phyloP scores from a whole-genome alignment of 371 early-diverging fungal species.

The Mucor racemosus region DNA sequence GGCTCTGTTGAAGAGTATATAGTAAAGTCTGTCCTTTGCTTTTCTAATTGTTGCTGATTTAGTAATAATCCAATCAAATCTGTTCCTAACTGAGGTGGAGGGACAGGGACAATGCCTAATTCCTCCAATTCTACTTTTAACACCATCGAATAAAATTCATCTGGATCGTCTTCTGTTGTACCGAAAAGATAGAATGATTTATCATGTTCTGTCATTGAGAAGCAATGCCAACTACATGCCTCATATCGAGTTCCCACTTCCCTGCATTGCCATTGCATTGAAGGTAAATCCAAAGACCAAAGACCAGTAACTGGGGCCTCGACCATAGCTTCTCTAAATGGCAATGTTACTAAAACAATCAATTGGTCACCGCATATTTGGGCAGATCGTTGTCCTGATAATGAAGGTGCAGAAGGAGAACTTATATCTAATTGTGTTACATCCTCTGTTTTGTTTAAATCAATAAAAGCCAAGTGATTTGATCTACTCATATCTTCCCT shows the following conservation, averaged over 20 bases:
- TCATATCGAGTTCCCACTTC: constrained; percentile 58
- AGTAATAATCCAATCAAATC: constrained; percentile 60
- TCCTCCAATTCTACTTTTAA: constrained; percentile 65
- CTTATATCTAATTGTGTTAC: constrained; percentile 59
- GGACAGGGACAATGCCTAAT: constrained; percentile 61
- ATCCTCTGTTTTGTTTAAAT: constrained; percentile 33
- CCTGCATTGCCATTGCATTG: constrained; percentile 68
- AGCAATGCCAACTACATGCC: constrained; percentile 66
- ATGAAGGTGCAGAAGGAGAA: constrained; percentile 60
- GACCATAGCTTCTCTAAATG: constrained; percentile 40
- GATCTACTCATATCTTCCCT: constrained; percentile 69
- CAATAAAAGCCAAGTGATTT: constrained; percentile 62
- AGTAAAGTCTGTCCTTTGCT: constrained; percentile 59
- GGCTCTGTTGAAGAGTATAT: constrained; percentile 53
- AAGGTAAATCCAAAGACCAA: constrained; percentile 67
- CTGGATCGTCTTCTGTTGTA: constrained; percentile 54
- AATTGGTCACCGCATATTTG: constrained; percentile 70
- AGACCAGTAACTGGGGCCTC: constrained; percentile 53
- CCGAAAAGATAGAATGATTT: constrained; percentile 66
- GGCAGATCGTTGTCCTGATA: constrained; percentile 68
- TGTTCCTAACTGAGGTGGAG: constrained; percentile 55
- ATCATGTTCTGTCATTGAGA: constrained; percentile 65
- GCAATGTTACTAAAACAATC: constrained; percentile 63
- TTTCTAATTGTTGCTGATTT: constrained; percentile 37
- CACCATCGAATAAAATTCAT: constrained; percentile 64